These are phyloP conservation scores for Kluyveromyces nonfermentans DNA, from an alignment of 805 yeast species.

Conservation along the genomic window DNA sequence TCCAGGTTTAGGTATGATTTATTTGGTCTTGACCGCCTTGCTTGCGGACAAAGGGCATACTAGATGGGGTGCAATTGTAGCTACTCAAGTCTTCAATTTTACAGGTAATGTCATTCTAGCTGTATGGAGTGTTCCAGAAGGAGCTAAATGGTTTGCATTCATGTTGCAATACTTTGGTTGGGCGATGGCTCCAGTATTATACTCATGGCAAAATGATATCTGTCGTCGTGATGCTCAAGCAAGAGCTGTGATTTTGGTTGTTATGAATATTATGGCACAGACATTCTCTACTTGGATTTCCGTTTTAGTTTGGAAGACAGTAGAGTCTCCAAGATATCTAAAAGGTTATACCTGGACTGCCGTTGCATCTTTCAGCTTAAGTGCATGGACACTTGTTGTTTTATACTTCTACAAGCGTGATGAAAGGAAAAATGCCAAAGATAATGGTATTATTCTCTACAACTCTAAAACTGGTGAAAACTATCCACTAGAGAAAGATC, in stretches of 20 bases:
- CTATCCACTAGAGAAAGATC: constrained; percentile 3
- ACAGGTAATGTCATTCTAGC: constrained; percentile 44
- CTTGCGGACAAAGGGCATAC: constrained; percentile 42
- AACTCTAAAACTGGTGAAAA: constrained; percentile 13
- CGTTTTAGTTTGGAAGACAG: constrained; percentile 36
- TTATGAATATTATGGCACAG: constrained; percentile 46
- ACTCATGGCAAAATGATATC: constrained; percentile 51
- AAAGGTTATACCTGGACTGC: constrained; percentile 45
- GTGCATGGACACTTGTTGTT: constrained; percentile 20
- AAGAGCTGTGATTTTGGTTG: constrained; percentile 41
- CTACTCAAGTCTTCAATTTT: constrained; percentile 45
- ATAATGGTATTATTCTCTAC: constrained; percentile 31
- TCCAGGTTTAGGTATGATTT: constrained; percentile 46
- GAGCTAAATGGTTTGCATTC: constrained; percentile 54
- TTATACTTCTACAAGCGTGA: constrained; percentile 32
- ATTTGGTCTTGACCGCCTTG: constrained; percentile 15
- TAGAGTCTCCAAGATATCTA: constrained; percentile 44
- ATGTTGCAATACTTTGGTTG: constrained; percentile 47
- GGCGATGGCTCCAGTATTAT: constrained; percentile 52
- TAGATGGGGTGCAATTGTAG: constrained; percentile 45
- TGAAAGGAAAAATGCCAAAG: constrained; percentile 29
- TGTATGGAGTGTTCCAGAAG: constrained; percentile 44
- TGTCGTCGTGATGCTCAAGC: constrained; percentile 45
- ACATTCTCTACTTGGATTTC: constrained; percentile 47
- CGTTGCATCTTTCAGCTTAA: constrained; percentile 23